Evolutionary conservation across 2,329 filamentous ascomycete genomes (phyloP).

Genomic region (Neonectria magnoliae): DNA sequence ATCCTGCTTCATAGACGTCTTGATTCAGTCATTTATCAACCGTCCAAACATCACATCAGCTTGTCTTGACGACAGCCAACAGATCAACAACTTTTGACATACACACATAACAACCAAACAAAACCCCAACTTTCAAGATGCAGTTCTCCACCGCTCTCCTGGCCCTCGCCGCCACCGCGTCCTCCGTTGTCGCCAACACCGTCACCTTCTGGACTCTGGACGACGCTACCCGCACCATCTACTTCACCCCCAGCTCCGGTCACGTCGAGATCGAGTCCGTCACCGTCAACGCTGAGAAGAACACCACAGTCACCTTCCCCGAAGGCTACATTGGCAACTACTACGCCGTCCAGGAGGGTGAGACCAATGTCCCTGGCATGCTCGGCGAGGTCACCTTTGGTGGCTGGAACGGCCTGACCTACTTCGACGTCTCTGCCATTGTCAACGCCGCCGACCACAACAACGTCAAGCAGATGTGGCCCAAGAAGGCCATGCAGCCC

Average conservation of each 20-base stretch:
- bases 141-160: constrained; percentile 60
- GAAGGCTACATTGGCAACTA: constrained; percentile 60
- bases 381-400: constrained; percentile 62
- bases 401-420: constrained; percentile 59
- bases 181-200: constrained; percentile 56
- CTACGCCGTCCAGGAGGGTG: constrained; percentile 59
- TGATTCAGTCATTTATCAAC: constrained; percentile 42
- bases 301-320: constrained; percentile 56
- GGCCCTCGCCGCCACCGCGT: constrained; percentile 54
- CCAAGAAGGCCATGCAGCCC: constrained; percentile 47
- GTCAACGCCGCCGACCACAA: constrained; percentile 60
- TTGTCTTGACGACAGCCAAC: constrained; percentile 44
- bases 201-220: constrained; percentile 71
- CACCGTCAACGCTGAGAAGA: constrained; percentile 50
- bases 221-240: constrained; percentile 57
- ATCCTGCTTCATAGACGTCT: constrained; percentile 24
- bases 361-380: constrained; percentile 57
- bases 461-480: constrained; percentile 66
- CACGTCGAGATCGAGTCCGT: constrained; percentile 49
- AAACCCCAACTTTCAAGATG: constrained; percentile 60
- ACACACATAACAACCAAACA: constrained; percentile 13
- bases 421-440: constrained; percentile 69
- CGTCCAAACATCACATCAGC: constrained; percentile 20
- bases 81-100: constrained; percentile 10
- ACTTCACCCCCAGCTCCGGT: constrained; percentile 60